Conservation (phyloP, 2,329 filamentous ascomycete genomes). For the Volutella citrinella region DNA sequence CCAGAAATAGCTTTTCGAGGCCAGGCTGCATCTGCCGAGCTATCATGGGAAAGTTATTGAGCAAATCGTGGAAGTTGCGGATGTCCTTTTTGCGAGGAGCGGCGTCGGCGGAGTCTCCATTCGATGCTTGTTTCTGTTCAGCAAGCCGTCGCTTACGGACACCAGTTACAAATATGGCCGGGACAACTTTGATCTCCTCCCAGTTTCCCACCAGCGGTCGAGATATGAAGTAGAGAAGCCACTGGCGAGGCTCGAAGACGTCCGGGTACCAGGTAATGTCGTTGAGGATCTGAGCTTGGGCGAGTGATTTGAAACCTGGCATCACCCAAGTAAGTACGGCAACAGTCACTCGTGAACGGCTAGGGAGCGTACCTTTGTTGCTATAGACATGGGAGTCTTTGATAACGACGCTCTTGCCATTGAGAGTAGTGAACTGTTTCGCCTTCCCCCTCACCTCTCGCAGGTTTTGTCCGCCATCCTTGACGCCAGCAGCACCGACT, state of each 20-base stretch:
- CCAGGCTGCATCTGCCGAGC: conserved; percentile 94
- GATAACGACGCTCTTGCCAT: conserved; percentile 88
- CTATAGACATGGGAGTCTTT: conserved; percentile 92
- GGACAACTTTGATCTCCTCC: conserved; percentile 70
- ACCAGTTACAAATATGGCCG: conserved; percentile 57
- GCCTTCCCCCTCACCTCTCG: conserved; percentile 90
- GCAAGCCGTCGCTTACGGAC: conserved; percentile 36
- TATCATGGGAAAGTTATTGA: conserved; percentile 93
- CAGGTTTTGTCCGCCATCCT: conserved; percentile 60
- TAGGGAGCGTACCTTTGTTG: conserved; percentile 73
- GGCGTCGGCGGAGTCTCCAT: conserved; percentile 39
- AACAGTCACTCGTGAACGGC: no score
- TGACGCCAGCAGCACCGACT: conserved; percentile 47
- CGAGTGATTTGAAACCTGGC: conserved; percentile 86
- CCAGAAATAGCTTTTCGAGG: conserved; percentile 82
- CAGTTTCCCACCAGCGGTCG: conserved; percentile 80
- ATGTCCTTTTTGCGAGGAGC: conserved; percentile 77
- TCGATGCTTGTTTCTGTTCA: conserved; percentile 34
- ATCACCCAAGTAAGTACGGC: no score
- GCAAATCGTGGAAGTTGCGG: conserved; percentile 82
- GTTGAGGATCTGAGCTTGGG: conserved; percentile 80
- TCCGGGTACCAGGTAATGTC: conserved; percentile 89
- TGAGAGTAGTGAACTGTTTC: conserved; percentile 89
- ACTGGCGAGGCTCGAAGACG: conserved; percentile 83
- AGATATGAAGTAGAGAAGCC: conserved; percentile 96